Evolutionary conservation across 208 protist genomes (phyloP), one percentile per base, ranked within the genome.

Genomic region (Leishmania major): DNA sequence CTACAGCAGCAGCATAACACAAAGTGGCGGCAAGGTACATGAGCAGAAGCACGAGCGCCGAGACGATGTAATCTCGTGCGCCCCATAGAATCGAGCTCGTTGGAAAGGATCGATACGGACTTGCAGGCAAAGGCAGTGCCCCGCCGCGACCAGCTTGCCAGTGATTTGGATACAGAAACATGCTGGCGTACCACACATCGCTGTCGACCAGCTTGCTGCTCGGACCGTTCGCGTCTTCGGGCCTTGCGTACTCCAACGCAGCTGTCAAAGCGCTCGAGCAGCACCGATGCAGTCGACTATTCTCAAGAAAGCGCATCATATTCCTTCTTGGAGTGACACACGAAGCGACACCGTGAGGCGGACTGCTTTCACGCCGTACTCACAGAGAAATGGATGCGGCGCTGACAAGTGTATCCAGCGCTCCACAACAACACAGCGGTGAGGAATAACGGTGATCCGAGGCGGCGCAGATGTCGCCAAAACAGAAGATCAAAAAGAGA

Each of bases 161-260:
- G 72, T 95, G 90, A 64, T 97, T 97, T 13, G 91, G 91, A 75
- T 97, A 97, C 31, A 96, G 83, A 72, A 92, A 96, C 55, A 88
- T 83, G 62, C 88, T 88, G 15, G 94, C 94, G 77, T 96, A 97
- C 87, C 91, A 94, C 59, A 93, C 88, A 79, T 93, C 90, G 11
- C 92, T 90, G 73, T 94, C 90, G 0, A 96, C 87, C 5, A 22
- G 51, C 40, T 79, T 79, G 15, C 70, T 87, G 59, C 83, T 87
- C 10, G 77, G 71, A 37, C 81, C 80, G 10, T 84, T 86, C 11
- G 86, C 79, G 59, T 89, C 81, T 25, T 86, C 80, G 1, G 84
- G 75, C n/a, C 49, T 59, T 13, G 22, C 73, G 35, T 47, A 62
- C n/a, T 77, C 73, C 73, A 45, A 28, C 25, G 45, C 47, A 22